A percentile compares a stretch with the other conserved stretches of the same genome.
Evolutionary conservation across 2,329 filamentous ascomycete species (phyloP).

Genomic region (Plectosphaerella plurivora): DNA sequence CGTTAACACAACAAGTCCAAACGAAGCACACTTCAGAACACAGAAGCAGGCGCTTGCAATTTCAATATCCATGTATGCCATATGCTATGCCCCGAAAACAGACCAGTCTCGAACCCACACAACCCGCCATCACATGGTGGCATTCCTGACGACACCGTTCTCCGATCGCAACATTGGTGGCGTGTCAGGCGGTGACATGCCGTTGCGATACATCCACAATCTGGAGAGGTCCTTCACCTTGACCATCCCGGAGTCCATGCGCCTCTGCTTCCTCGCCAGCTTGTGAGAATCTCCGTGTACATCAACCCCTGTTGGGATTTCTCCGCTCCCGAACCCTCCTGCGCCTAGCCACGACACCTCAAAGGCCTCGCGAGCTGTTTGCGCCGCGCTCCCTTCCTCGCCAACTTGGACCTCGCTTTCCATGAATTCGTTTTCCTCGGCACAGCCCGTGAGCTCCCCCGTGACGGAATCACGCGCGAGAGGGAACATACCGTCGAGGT

Average conservation of each 20-base stretch:
- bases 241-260: slow-evolving; percentile 27
- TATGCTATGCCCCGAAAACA: neutral
- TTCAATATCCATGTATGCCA: too few relatives aligned
- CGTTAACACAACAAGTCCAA: too few relatives aligned
- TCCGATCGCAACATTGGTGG: slow-evolving; percentile 29
- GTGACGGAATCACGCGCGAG: slow-evolving; percentile 36
- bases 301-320: slow-evolving; percentile 29
- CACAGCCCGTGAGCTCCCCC: slow-evolving; percentile 35
- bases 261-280: slow-evolving; percentile 12
- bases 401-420: slow-evolving; percentile 48
- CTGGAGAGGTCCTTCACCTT: slow-evolving; percentile 58
- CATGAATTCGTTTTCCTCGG: slow-evolving; percentile 56
- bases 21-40: too few relatives aligned
- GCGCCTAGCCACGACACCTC: slow-evolving; percentile 42
- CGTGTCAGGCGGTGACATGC: slow-evolving; percentile 42
- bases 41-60: too few relatives aligned
- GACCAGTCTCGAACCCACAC: neutral
- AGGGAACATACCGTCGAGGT: slow-evolving; percentile 58
- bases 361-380: slow-evolving; percentile 40
- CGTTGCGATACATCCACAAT: slow-evolving; percentile 60
- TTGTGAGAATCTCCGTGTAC: slow-evolving; percentile 27
- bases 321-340: slow-evolving; percentile 28
- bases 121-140: slow-evolving; percentile 24
- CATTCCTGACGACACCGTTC: slow-evolving; percentile 31
- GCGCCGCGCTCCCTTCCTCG: slow-evolving; percentile 35